phyloP scores from a whole-genome alignment of 352 stramenopile genomes.

The Phytopythium oedochilum region DNA sequence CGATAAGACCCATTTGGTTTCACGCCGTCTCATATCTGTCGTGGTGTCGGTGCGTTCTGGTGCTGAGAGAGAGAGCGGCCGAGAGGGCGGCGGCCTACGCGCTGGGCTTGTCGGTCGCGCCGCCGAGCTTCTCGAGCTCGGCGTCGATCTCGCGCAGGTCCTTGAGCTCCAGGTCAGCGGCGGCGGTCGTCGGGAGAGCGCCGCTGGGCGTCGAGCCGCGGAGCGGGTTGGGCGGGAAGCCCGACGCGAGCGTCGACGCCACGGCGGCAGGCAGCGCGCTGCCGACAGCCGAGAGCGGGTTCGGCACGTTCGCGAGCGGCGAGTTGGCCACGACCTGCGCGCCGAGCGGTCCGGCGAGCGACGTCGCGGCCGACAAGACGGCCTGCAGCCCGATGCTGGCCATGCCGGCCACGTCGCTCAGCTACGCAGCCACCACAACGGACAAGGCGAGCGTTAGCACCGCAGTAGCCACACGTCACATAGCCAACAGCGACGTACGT shows the following conservation, averaged over 20 bases:
- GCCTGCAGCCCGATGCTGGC: conserved; percentile 75
- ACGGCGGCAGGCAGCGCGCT: conserved; percentile 43
- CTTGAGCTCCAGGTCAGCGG: conserved; percentile 39
- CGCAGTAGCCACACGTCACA: neutral
- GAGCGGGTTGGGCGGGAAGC: conserved; percentile 41
- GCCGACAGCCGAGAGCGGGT: conserved; percentile 66
- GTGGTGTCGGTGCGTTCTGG: neutral
- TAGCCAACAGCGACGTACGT: conserved; percentile 34
- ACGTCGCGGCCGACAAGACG: conserved; percentile 67
- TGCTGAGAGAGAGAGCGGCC: too few relatives aligned
- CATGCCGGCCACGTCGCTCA: conserved; percentile 74
- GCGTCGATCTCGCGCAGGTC: conserved; percentile 63
- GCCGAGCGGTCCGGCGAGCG: conserved; percentile 65
- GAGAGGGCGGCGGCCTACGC: neutral
- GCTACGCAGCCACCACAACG: conserved; percentile 13
- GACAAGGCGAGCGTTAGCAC: neutral
- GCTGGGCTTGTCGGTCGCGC: conserved; percentile 17
- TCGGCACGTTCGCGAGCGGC: conserved; percentile 61
- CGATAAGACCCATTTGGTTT: too few relatives aligned
- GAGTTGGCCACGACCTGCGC: conserved; percentile 65
- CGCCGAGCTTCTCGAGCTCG: conserved; percentile 67
- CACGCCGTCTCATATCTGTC: too few relatives aligned
- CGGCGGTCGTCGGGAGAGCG: neutral
- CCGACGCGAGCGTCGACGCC: conserved; percentile 32
- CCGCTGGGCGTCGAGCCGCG: neutral